phyloP scores from a whole-genome alignment of 257 asterid species.

The Jacaranda mimosifolia region DNA sequence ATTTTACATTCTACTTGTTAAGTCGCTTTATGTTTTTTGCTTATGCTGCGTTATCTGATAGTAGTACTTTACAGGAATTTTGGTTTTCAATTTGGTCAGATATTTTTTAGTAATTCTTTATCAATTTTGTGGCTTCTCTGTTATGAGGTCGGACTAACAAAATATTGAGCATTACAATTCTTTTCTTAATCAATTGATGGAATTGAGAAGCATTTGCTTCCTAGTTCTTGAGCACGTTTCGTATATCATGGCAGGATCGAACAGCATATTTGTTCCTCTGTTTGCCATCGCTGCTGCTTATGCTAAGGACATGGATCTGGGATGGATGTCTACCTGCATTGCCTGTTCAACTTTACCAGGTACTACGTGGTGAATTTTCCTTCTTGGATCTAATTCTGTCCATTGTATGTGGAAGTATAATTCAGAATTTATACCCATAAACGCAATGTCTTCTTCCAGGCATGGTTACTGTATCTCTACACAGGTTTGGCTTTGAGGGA shows the following conservation, averaged over 20 bases:
- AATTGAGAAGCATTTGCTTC: background rate
- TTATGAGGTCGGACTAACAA: conserved; percentile 4
- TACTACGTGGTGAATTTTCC: conserved; percentile 37
- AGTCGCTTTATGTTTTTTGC: conserved; percentile 13
- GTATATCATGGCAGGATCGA: conserved; percentile 73
- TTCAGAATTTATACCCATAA: conserved; percentile 24
- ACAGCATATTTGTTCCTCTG: conserved; percentile 77
- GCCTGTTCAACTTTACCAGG: conserved; percentile 99
- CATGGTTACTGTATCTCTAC: conserved; percentile 96
- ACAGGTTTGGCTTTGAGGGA: conserved; percentile 95
- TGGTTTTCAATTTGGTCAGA: background rate
- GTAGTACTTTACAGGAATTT: background rate
- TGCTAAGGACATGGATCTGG: conserved; percentile 79
- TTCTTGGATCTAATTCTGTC: background rate
- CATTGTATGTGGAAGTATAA: conserved; percentile 10
- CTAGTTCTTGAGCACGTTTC: background rate
- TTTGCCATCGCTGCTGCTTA: conserved; percentile 74
- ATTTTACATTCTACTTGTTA: conserved; percentile 31
- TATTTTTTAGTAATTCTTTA: background rate
- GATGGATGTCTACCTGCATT: conserved; percentile 94
- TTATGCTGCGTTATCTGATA: background rate
- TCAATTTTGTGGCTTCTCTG: conserved; percentile 20
- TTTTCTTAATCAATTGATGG: conserved; percentile 21
- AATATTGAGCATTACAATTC: conserved; percentile 25
- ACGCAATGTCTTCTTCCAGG: conserved; percentile 62